Evolutionary conservation across 345 rosid species (phyloP).

Genomic region (Rhodamnia rubescens): DNA sequence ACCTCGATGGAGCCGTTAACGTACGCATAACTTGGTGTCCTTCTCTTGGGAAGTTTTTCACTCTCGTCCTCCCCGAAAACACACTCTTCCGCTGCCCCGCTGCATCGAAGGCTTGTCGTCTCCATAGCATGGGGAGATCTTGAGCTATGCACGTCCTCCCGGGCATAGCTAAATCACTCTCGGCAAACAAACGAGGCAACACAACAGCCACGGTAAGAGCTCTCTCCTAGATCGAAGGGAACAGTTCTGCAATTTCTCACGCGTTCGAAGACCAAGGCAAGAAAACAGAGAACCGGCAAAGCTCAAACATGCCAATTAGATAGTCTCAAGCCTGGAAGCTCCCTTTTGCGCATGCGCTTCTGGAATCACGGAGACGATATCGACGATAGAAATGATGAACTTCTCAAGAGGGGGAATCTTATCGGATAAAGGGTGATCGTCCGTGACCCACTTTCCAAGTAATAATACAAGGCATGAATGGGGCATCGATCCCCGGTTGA

Average conservation of each 20-base stretch:
- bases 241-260: background rate
- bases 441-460: background rate
- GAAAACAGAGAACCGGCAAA: background rate
- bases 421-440: background rate
- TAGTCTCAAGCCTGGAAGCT: background rate
- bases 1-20: background rate
- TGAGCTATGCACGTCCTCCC: background rate
- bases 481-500: background rate
- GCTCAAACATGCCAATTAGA: background rate
- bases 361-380: background rate
- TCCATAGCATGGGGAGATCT: background rate
- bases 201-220: background rate
- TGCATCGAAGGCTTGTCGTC: background rate
- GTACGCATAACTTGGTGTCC: background rate
- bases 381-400: background rate
- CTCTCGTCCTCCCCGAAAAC: background rate
- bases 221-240: background rate
- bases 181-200: background rate
- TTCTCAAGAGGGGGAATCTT: background rate
- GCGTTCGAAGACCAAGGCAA: background rate
- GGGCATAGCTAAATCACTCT: background rate
- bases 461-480: background rate
- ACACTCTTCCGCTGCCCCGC: background rate
- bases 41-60: background rate
- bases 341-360: background rate